Evolutionary conservation across 768 basidiomycete genomes (phyloP), one percentile per base, ranked within the genome.

Genomic region (Lactifluus pinguis): DNA sequence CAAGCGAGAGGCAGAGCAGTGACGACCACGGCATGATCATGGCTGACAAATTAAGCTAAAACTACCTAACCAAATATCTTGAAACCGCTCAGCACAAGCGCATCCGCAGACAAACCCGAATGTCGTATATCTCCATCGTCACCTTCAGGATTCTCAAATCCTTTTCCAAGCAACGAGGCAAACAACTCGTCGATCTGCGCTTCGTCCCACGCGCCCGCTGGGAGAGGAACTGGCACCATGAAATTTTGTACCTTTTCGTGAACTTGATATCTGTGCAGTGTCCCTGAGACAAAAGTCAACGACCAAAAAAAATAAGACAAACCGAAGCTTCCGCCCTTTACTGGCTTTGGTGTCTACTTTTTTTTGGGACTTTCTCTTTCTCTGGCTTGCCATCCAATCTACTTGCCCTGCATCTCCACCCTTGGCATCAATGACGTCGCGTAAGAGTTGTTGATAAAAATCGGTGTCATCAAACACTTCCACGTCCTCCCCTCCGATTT

Each of bases 201-300:
- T 61, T 98, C 93, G 65, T 95, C 92, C 97, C 97, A 99, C 57
- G 76, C 80, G 32, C 83, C 84, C 38, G 74, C 71, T 14, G 76
- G 70, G 19, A 66, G 65, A 7, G 83, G 81, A 13, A 94, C 85
- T 6, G 95, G 95, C 1, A 94, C 91, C 88, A 95, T 95, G 71
- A 98, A 98, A 72, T 94, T 93, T 72, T 94, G 91, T 53, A 97
- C 76, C 75, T 97, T 98, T 68, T 98, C 94, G 69, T 98, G 97
- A 1, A 91, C 85, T 65, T 95, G 89, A 71, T 93, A 97, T 57
- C 91, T 89, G 70, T 59, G 55, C 38, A 34, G 58, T 52, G 68
- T 51, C 29, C 6, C 29, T 38, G 38, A 47, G 11, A 15, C 19
- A 47, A 52, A 34, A 29, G 14, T 57, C 9, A 19, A 34, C 30